A percentile compares a stretch with the other conserved stretches of the same genome.
These are phyloP conservation scores for Tricholoma hemisulphureum DNA, from an alignment of 768 basidiomycete genomes.

Conservation along the genomic window DNA sequence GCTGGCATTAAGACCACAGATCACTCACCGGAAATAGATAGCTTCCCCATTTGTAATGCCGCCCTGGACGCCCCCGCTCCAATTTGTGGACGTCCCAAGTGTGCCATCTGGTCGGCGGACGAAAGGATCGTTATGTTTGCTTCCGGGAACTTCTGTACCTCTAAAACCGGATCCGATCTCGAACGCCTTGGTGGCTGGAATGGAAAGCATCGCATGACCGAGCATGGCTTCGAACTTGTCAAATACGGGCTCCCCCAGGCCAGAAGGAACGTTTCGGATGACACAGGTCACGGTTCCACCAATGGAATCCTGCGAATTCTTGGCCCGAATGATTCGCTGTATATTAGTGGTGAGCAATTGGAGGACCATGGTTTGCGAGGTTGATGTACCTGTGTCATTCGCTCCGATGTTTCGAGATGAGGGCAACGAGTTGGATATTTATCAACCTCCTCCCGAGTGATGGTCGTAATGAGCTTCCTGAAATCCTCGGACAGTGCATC, in stretches of 20 bases:
- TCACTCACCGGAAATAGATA: conserved; percentile 88
- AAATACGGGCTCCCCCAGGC: conserved; percentile 96
- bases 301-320: conserved; percentile 88
- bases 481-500: conserved; percentile 86
- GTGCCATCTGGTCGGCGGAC: conserved; percentile 59
- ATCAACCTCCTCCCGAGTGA: conserved; percentile 89
- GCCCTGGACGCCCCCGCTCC: conserved; percentile 97
- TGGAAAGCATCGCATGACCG: conserved; percentile 97
- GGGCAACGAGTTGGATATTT: conserved; percentile 86
- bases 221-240: conserved; percentile 97
- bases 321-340: conserved; percentile 91
- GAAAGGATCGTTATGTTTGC: conserved; percentile 91
- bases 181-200: conserved; percentile 97
- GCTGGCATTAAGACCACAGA: conserved; percentile 6
- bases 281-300: conserved; percentile 98
- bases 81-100: conserved; percentile 86
- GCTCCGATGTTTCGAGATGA: conserved; percentile 81
- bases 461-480: conserved; percentile 67
- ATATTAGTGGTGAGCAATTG: neutral
- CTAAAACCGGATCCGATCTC: conserved; percentile 97
- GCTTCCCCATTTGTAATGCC: conserved; percentile 97
- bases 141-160: conserved; percentile 91
- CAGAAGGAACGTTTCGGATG: conserved; percentile 84
- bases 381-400: conserved; percentile 76
- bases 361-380: neutral